Evolutionary conservation across 169 alveolate genomes (phyloP).

Genomic region (Plasmodium vinckei): DNA sequence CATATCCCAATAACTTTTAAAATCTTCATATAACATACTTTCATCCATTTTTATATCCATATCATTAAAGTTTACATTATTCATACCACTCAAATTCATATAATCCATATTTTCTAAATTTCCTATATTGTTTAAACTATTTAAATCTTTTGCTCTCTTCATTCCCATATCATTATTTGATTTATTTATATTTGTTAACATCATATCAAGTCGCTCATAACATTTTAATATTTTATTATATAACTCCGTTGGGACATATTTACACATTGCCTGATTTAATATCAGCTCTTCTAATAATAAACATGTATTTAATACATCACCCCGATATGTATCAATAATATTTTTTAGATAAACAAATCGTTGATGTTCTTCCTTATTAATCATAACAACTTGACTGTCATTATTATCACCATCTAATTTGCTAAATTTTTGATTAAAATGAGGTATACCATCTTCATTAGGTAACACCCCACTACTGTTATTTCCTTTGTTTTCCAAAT

Average conservation of each 20-base stretch:
- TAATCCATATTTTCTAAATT: background rate
- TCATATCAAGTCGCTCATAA: conserved; percentile 46
- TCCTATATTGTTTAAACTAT: background rate
- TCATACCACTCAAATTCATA: background rate
- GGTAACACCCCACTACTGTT: background rate
- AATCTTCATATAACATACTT: conserved; percentile 34
- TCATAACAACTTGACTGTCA: no score
- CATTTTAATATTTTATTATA: conserved; percentile 63
- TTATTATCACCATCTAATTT: background rate
- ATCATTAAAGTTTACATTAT: no score
- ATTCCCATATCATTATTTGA: background rate
- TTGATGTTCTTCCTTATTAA: background rate
- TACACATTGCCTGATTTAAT: conserved; percentile 31
- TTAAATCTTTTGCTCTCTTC: background rate
- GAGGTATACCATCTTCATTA: background rate
- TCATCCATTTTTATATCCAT: conserved; percentile 1
- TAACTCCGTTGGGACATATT: conserved; percentile 21
- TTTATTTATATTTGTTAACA: conserved; percentile 13
- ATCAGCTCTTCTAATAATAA: conserved; percentile 56
- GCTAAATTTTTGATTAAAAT: background rate
- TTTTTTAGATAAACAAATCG: conserved; percentile 14
- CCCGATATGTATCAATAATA: conserved; percentile 18
- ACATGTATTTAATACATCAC: conserved; percentile 45
- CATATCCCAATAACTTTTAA: conserved; percentile 57
- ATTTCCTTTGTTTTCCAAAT: conserved; percentile 3